These are phyloP conservation scores for Hypoxylon sp. DNA, from an alignment of 2,329 filamentous ascomycete species.

Conservation along the genomic window DNA sequence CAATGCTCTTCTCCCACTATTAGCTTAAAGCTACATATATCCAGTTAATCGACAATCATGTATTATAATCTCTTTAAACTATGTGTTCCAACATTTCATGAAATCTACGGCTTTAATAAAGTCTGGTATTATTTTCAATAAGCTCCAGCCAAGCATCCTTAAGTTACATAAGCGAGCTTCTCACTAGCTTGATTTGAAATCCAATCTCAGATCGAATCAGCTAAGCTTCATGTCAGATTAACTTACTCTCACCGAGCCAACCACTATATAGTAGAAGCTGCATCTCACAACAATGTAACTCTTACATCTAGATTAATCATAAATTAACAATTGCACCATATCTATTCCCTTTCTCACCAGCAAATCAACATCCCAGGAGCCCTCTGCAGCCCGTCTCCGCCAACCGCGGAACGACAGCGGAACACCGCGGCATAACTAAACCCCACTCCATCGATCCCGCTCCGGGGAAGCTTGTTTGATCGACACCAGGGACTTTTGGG, in stretches of 20 bases:
- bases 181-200: neutral
- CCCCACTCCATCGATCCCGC: constrained; percentile 20
- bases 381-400: neutral
- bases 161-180: neutral
- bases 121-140: neutral
- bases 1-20: neutral
- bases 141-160: neutral
- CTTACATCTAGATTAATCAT: neutral
- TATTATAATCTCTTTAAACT: neutral
- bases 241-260: neutral
- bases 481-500: constrained; percentile 27
- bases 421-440: constrained; percentile 27
- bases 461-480: constrained; percentile 39
- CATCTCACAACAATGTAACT: neutral
- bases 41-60: neutral
- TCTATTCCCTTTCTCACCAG: neutral
- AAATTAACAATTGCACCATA: too few relatives aligned
- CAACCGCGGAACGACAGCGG: constrained; percentile 14
- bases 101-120: neutral
- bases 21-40: neutral
- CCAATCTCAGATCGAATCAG: constrained; percentile 14
- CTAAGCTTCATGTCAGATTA: neutral
- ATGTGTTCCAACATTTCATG: neutral
- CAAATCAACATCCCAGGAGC: neutral
- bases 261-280: neutral